Evolutionary conservation across 2,329 filamentous ascomycete species (phyloP).

Genomic region (Pseudogymnoascus sp.): DNA sequence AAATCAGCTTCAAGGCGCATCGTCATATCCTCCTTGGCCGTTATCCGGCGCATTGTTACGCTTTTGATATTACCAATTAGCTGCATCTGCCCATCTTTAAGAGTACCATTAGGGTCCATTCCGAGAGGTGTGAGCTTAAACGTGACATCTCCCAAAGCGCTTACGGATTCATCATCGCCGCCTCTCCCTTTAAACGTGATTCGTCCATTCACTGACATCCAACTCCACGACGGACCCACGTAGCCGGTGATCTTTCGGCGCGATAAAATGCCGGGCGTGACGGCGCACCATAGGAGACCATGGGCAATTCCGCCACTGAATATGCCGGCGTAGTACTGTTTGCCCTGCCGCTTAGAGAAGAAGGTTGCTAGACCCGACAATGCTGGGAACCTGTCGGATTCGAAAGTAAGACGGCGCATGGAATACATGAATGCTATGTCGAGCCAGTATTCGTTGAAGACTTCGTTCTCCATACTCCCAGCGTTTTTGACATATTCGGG

Average conservation of each 20-base stretch:
- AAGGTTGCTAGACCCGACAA: constrained; percentile 11
- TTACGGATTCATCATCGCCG: background rate
- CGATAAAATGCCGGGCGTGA: background rate
- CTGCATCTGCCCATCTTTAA: constrained; percentile 12
- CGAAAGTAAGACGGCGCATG: constrained; percentile 9
- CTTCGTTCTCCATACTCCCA: background rate
- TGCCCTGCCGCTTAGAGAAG: background rate
- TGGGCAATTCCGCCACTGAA: background rate
- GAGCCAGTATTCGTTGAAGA: constrained; percentile 11
- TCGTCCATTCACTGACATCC: constrained; percentile 13
- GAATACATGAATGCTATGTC: constrained; percentile 14
- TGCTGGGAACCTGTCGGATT: background rate
- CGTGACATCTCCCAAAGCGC: constrained; percentile 10
- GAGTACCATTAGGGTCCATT: constrained; percentile 13
- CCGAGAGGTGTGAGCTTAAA: constrained; percentile 13
- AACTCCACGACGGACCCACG: constrained; percentile 15
- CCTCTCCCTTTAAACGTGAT: constrained; percentile 8
- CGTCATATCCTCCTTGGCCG: background rate
- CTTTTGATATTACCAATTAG: constrained; percentile 11
- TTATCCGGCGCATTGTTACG: constrained; percentile 10
- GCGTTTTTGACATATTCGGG: background rate
- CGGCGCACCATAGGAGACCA: background rate
- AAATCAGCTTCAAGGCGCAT: constrained; percentile 1
- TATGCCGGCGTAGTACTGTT: background rate
- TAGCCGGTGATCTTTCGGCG: background rate